Conservation (phyloP, 2,329 filamentous ascomycete genomes). For the Xylaria polymorpha region DNA sequence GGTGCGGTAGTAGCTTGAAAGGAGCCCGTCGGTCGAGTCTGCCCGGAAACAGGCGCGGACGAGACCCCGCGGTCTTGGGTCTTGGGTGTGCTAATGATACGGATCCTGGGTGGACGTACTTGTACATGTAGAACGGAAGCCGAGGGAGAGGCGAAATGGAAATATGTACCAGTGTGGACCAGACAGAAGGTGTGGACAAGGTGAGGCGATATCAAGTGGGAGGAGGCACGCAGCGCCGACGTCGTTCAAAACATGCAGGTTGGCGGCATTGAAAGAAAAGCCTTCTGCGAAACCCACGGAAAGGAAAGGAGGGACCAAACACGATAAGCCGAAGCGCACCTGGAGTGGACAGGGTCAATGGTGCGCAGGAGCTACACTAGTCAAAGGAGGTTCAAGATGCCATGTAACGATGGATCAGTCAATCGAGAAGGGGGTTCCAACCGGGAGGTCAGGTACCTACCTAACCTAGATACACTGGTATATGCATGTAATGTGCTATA, state of each 20-base stretch:
- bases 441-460: conserved; percentile 19
- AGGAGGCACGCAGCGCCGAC: conserved; percentile 21
- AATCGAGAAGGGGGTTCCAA: conserved; percentile 29
- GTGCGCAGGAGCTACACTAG: conserved; percentile 27
- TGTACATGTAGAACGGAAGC: conserved; percentile 31
- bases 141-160: conserved; percentile 5
- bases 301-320: conserved; percentile 22
- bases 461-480: background rate
- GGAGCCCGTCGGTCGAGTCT: conserved; percentile 38
- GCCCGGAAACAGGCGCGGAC: background rate
- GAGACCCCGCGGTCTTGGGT: conserved; percentile 24
- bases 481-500: background rate
- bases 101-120: conserved; percentile 30
- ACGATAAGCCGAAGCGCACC: conserved; percentile 16
- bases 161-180: conserved; percentile 19
- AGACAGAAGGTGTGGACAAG: conserved; percentile 12
- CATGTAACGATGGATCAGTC: conserved; percentile 31
- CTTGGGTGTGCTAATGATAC: conserved; percentile 9
- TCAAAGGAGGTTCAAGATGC: conserved; percentile 40
- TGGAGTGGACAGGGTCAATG: conserved; percentile 14
- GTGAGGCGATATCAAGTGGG: conserved; percentile 32
- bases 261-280: conserved; percentile 29
- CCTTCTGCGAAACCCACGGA: conserved; percentile 9
- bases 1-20: conserved; percentile 28
- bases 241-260: conserved; percentile 25